These are phyloP conservation scores for Penicillium sp. DNA, from an alignment of 2,329 filamentous ascomycete genomes.

Conservation along the genomic window DNA sequence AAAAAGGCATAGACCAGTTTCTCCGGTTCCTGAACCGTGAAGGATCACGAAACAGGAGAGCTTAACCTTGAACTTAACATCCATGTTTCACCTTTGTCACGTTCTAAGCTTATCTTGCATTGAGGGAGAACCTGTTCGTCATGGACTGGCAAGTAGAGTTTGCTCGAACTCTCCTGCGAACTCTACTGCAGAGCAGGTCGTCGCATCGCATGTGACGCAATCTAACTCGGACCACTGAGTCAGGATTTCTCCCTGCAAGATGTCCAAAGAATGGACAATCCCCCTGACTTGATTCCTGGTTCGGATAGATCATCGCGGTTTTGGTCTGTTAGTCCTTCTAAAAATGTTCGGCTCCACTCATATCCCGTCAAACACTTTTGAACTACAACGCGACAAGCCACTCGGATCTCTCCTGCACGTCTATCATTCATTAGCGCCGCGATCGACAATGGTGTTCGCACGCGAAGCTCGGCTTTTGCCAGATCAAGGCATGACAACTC, in stretches of 20 bases:
- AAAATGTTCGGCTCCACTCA: not conserved
- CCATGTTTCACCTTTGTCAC: not conserved
- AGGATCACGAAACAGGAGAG: not conserved
- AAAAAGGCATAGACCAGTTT: not conserved
- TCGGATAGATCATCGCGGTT: constrained; percentile 1
- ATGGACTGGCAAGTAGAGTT: not conserved
- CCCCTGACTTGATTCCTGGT: constrained; percentile 1
- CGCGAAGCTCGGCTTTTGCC: not conserved
- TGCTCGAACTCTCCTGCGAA: not conserved
- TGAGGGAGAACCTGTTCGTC: not conserved
- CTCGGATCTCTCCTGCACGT: not conserved
- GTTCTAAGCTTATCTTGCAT: not conserved
- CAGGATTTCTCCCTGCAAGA: not conserved
- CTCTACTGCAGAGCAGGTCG: not conserved
- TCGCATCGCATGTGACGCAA: not conserved
- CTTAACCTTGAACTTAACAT: not conserved
- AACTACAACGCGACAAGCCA: not conserved
- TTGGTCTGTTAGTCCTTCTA: not conserved
- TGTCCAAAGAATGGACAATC: not conserved
- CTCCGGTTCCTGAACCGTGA: no score
- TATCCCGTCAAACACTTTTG: not conserved
- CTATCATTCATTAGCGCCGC: constrained; percentile 1
- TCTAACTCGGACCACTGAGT: not conserved
- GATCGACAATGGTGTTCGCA: constrained; percentile 9
- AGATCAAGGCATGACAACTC: not conserved